Percentiles rank a stretch among this genome's conserved stretches.
These are phyloP conservation scores for Lepidium aucheri DNA, from an alignment of 345 rosid species.

Conservation along the genomic window DNA sequence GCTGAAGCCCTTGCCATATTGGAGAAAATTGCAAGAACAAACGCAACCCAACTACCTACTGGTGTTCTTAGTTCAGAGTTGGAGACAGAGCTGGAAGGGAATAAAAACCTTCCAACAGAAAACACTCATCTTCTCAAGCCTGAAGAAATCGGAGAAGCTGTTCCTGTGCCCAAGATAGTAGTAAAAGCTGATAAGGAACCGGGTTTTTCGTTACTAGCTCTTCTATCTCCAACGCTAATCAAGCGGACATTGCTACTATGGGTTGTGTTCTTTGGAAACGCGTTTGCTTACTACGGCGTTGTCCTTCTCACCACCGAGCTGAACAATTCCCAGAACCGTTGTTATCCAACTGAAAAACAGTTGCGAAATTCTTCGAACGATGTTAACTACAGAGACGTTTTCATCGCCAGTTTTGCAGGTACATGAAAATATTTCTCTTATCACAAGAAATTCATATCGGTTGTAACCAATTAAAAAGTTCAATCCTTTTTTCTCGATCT, in stretches of 20 bases:
- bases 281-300: slow-evolving; percentile 83
- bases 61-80: slow-evolving; percentile 61
- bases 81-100: slow-evolving; percentile 38
- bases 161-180: slow-evolving; percentile 19
- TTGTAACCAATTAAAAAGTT: background rate
- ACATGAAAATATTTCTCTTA: background rate
- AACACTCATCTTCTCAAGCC: slow-evolving; percentile 35
- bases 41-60: slow-evolving; percentile 47
- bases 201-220: slow-evolving; percentile 36
- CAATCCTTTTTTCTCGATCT: slow-evolving; percentile 5
- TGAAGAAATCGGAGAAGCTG: slow-evolving; percentile 12
- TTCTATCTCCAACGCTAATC: slow-evolving; percentile 60
- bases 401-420: slow-evolving; percentile 90
- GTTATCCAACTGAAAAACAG: slow-evolving; percentile 24
- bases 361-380: slow-evolving; percentile 27
- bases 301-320: slow-evolving; percentile 90
- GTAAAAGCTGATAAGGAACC: slow-evolving; percentile 34
- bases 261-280: slow-evolving; percentile 80
- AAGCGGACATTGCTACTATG: slow-evolving; percentile 75
- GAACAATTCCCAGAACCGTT: slow-evolving; percentile 40
- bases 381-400: slow-evolving; percentile 60
- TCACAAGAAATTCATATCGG: background rate
- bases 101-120: slow-evolving; percentile 27
- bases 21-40: slow-evolving; percentile 53
- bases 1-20: slow-evolving; percentile 53